Evolutionary conservation across 2,329 filamentous ascomycete species (phyloP).

Genomic region (Aspergillus tamarii): DNA sequence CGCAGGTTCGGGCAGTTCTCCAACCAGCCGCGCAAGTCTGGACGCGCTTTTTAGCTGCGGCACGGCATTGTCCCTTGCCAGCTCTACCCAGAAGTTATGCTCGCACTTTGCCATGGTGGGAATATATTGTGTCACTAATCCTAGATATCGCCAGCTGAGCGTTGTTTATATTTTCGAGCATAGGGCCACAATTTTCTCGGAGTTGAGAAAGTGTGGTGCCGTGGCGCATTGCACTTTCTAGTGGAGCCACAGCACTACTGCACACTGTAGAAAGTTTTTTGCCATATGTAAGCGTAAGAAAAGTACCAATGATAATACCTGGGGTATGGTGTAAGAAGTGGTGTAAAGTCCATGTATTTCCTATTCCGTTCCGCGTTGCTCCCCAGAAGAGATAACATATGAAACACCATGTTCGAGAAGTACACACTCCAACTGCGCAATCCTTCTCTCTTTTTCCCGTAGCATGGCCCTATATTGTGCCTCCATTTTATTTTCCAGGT

Average conservation of each 20-base stretch:
- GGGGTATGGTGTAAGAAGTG: not conserved
- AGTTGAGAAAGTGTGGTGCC: not conserved
- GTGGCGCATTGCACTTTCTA: not conserved
- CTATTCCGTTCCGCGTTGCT: not conserved
- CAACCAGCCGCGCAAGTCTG: not conserved
- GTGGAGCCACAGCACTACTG: too few species aligned
- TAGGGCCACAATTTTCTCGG: not conserved
- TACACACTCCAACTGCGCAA: not conserved
- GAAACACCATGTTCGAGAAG: not conserved
- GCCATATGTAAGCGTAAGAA: too few species aligned
- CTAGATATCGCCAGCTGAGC: too few species aligned
- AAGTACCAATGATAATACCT: too few species aligned
- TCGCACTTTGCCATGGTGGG: constrained; percentile 6
- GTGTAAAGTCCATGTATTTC: too few species aligned
- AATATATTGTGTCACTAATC: too few species aligned
- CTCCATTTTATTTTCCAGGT: constrained; percentile 11
- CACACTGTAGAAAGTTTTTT: too few species aligned
- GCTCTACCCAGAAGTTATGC: constrained; percentile 3
- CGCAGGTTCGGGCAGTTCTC: constrained; percentile 5
- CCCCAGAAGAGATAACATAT: not conserved
- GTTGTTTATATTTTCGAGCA: not conserved
- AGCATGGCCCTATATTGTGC: constrained; percentile 3
- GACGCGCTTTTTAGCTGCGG: constrained; percentile 4
- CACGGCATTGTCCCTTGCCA: not conserved
- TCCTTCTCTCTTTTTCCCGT: not conserved